phyloP scores from a whole-genome alignment of 1,284 basidiomycete genomes.

The Hemileia vastatrix region DNA sequence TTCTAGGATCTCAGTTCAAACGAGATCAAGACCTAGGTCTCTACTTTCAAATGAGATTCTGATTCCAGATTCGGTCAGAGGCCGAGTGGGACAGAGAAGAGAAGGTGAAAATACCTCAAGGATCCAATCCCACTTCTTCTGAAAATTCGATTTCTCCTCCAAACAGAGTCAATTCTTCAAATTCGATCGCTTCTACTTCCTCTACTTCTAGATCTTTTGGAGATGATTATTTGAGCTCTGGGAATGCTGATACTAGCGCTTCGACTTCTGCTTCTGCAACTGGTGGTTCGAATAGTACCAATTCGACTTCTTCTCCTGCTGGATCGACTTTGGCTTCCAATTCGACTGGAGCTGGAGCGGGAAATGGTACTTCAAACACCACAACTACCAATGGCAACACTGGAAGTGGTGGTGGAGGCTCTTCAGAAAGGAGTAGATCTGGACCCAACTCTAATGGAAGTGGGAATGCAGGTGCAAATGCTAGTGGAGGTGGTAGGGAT shows the following conservation, averaged over 20 bases:
- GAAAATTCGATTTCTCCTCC: not conserved
- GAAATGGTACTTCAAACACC: not conserved
- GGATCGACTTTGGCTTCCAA: not conserved
- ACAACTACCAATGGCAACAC: not conserved
- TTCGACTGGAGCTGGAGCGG: not conserved
- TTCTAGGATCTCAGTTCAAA: not conserved
- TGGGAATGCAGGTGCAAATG: not conserved
- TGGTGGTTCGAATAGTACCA: not conserved
- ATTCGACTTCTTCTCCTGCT: not conserved
- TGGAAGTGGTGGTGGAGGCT: not conserved
- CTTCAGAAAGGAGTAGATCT: not conserved
- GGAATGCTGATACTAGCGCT: not conserved
- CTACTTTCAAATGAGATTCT: constrained; percentile 33
- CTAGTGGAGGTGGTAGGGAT: not conserved
- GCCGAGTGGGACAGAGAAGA: constrained; percentile 20
- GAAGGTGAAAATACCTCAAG: not conserved
- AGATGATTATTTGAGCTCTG: not conserved
- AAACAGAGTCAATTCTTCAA: not conserved
- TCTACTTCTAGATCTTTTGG: not conserved
- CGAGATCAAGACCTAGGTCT: constrained; percentile 29
- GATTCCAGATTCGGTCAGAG: constrained; percentile 26
- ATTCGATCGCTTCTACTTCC: not conserved
- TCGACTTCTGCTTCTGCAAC: not conserved
- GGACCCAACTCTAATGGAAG: not conserved
- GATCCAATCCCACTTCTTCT: not conserved